These are phyloP conservation scores for Nicotiana knightiana DNA, from an alignment of 257 asterid genomes.

Conservation along the genomic window DNA sequence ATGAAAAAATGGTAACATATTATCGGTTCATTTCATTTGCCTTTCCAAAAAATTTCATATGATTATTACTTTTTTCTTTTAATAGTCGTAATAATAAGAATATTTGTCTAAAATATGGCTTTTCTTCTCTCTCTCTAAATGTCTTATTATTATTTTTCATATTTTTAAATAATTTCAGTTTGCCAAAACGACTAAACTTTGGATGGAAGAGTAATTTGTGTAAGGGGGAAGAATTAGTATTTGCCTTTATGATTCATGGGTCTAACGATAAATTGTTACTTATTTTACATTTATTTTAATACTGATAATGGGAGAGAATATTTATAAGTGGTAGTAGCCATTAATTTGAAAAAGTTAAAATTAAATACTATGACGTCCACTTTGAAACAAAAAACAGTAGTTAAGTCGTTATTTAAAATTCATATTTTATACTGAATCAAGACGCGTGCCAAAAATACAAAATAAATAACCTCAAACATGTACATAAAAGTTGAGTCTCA, in stretches of 20 bases:
- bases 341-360: background rate
- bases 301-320: too few species aligned
- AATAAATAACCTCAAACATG: background rate
- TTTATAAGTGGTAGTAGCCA: background rate
- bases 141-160: too few species aligned
- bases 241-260: background rate
- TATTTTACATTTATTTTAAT: too few species aligned
- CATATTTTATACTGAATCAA: background rate
- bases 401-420: background rate
- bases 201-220: background rate
- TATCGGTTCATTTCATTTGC: too few species aligned
- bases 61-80: too few species aligned
- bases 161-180: background rate
- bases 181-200: background rate
- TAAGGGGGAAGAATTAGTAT: background rate
- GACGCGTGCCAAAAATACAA: background rate
- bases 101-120: too few species aligned
- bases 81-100: too few species aligned
- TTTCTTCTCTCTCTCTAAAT: too few species aligned
- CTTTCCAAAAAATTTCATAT: too few species aligned
- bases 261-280: background rate
- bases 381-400: background rate
- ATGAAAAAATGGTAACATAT: too few species aligned
- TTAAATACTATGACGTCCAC: background rate
- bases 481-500: background rate